phyloP scores from a whole-genome alignment of 2,329 filamentous ascomycete genomes.

The Tympanopsis confertula region DNA sequence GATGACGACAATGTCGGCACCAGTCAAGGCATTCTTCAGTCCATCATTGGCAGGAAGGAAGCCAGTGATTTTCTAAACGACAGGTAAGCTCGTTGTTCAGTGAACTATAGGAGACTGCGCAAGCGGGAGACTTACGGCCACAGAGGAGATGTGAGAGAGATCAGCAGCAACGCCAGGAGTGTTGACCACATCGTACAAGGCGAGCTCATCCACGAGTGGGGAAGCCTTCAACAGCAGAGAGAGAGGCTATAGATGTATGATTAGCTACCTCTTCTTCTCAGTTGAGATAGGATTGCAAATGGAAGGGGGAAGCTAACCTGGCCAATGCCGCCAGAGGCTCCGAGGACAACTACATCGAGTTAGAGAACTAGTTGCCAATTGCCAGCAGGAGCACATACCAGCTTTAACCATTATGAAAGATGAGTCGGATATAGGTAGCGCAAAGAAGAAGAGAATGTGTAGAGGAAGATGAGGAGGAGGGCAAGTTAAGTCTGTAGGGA shows the following conservation, averaged over 20 bases:
- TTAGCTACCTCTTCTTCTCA: no score
- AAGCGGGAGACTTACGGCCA: conserved; percentile 60
- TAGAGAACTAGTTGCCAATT: no score
- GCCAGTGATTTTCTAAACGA: conserved; percentile 65
- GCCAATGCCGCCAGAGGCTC: conserved; percentile 95
- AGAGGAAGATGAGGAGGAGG: neutral
- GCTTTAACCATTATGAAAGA: conserved; percentile 42
- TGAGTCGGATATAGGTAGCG: neutral
- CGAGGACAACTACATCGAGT: conserved; percentile 61
- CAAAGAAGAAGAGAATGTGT: neutral
- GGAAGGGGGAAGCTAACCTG: conserved; percentile 50
- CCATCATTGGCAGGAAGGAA: conserved; percentile 80
- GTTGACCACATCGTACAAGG: conserved; percentile 99
- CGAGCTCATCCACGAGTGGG: conserved; percentile 79
- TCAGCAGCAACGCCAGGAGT: conserved; percentile 91
- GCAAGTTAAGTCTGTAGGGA: neutral
- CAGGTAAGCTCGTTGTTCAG: conserved; percentile 16
- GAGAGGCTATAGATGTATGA: conserved; percentile 55
- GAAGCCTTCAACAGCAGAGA: conserved; percentile 91
- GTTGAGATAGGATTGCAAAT: neutral
- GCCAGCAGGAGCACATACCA: no score
- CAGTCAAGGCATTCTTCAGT: conserved; percentile 77
- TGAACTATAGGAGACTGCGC: neutral
- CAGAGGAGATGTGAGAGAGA: conserved; percentile 91
- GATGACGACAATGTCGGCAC: conserved; percentile 92